Conservation (phyloP, 768 basidiomycete genomes). For the Dictyophora rubrovolvata region DNA sequence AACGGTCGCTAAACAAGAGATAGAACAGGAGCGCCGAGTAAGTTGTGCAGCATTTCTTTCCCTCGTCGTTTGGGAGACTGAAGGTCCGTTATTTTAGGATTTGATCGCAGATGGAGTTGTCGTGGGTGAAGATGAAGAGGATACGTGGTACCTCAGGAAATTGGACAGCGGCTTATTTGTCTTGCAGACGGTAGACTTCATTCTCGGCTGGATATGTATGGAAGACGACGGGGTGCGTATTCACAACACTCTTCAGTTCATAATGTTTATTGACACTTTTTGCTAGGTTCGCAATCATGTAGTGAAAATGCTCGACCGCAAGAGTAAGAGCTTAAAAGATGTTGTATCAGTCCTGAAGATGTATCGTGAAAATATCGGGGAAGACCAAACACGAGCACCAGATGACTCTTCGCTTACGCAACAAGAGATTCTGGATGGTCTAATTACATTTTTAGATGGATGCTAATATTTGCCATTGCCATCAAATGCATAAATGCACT, state of each 20-base stretch:
- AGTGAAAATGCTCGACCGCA: constrained; percentile 63
- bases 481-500: constrained; percentile 6
- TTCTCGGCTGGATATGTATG: constrained; percentile 92
- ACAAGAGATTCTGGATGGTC: constrained; percentile 55
- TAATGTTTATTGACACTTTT: constrained; percentile 2
- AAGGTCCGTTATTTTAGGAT: constrained; percentile 28
- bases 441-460: constrained; percentile 52
- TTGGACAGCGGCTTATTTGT: constrained; percentile 83
- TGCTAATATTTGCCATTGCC: constrained; percentile 23
- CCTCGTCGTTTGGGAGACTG: background rate
- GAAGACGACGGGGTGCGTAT: constrained; percentile 86
- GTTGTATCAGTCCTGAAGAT: constrained; percentile 61
- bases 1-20: constrained; percentile 49
- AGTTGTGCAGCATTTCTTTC: constrained; percentile 11
- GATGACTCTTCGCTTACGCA: constrained; percentile 39
- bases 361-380: constrained; percentile 66
- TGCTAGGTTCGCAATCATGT: constrained; percentile 69
- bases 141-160: constrained; percentile 74
- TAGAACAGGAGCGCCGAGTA: constrained; percentile 61
- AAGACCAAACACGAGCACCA: constrained; percentile 30
- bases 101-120: constrained; percentile 47
- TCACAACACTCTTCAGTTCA: background rate
- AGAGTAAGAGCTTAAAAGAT: constrained; percentile 58
- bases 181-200: constrained; percentile 86
- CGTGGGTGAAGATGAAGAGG: constrained; percentile 51